These are phyloP conservation scores for Epichloe gansuensis DNA, from an alignment of 2,329 filamentous ascomycete species.

Conservation along the genomic window DNA sequence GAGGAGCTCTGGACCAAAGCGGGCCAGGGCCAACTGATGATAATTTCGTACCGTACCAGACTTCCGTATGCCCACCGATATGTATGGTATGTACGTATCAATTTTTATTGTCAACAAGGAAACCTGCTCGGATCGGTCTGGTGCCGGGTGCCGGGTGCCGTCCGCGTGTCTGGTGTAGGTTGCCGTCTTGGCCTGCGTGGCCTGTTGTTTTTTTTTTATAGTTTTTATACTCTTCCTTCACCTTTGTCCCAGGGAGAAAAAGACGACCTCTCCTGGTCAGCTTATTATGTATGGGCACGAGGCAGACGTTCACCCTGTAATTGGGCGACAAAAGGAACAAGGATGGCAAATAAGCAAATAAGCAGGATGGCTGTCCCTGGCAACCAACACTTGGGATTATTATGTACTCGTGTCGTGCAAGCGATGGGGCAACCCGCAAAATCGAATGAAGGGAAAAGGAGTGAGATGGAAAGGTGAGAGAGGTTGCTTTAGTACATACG, in stretches of 20 bases:
- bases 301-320: background rate
- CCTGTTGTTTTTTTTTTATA: background rate
- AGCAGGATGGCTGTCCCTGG: constrained; percentile 1
- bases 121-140: background rate
- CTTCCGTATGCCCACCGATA: too few relatives aligned
- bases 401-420: background rate
- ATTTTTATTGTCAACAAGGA: too few relatives aligned
- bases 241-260: background rate
- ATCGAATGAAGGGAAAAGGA: background rate
- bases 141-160: background rate
- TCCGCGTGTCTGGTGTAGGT: background rate
- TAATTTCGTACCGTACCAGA: background rate
- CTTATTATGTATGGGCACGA: background rate
- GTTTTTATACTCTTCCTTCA: background rate
- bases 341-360: constrained; percentile 5
- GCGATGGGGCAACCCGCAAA: background rate
- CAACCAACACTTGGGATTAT: background rate
- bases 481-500: too few relatives aligned
- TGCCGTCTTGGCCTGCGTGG: background rate
- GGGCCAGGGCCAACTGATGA: background rate
- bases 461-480: background rate
- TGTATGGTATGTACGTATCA: too few relatives aligned
- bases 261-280: background rate
- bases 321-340: constrained; percentile 2
- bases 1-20: constrained; percentile 1